Evolutionary conservation across 805 yeast species (phyloP).

Genomic region (Lachancea sp.): DNA sequence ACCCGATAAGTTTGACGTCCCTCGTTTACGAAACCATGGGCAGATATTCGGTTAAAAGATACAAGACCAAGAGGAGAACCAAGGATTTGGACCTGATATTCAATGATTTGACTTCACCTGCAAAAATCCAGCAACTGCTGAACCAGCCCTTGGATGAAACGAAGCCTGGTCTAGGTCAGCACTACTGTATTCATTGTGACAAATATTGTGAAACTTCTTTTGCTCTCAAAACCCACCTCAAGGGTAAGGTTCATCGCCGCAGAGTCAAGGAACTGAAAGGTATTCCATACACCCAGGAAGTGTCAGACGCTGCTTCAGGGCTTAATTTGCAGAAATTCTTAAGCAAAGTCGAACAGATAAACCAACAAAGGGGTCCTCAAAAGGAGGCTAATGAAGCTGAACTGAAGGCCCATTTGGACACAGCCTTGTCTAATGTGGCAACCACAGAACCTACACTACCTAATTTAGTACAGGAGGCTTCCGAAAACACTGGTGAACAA

Average conservation of each 20-base stretch:
- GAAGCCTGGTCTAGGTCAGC: conserved; percentile 91
- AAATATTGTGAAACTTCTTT: conserved; percentile 76
- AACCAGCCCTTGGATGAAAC: conserved; percentile 85
- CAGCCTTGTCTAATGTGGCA: conserved; percentile 23
- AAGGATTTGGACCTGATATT: conserved; percentile 80
- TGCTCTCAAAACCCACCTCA: conserved; percentile 66
- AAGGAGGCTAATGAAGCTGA: conserved; percentile 39
- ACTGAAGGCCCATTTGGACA: conserved; percentile 27
- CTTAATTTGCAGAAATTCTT: conserved; percentile 61
- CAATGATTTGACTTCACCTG: conserved; percentile 61
- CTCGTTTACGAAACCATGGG: conserved; percentile 57
- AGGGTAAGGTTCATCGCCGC: conserved; percentile 78
- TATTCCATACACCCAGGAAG: conserved; percentile 81
- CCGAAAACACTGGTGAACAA: conserved; percentile 18
- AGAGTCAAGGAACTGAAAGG: conserved; percentile 67
- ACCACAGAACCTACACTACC: conserved; percentile 33
- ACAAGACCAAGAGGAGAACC: conserved; percentile 83
- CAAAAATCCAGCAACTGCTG: conserved; percentile 56
- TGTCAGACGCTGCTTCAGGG: conserved; percentile 89
- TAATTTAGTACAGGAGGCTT: conserved; percentile 20
- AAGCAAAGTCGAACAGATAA: conserved; percentile 55
- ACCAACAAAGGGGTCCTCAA: conserved; percentile 44
- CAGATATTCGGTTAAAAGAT: conserved; percentile 76
- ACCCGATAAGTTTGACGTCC: neutral
- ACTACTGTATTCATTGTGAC: conserved; percentile 91